Evolutionary conservation across 768 basidiomycete species (phyloP).

Genomic region (Hygrocybe punicea): DNA sequence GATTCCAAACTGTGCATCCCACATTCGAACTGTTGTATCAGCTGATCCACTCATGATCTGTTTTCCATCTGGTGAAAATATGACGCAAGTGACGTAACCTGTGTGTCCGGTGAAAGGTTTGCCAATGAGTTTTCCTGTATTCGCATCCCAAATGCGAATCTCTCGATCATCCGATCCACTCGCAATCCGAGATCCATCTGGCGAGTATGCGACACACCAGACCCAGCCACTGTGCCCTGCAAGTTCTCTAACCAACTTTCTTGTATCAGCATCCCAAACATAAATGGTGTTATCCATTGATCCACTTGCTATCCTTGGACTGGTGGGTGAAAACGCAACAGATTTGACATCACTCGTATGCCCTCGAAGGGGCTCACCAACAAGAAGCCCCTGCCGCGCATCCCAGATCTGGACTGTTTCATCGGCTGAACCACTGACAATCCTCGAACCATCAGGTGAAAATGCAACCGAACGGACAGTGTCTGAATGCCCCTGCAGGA

Average conservation of each 20-base stretch:
- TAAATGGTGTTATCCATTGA: slow-evolving; percentile 5
- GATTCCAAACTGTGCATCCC: neutral
- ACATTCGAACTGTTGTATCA: slow-evolving; percentile 48
- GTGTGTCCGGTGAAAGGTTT: too few species aligned
- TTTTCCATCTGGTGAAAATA: slow-evolving; percentile 50
- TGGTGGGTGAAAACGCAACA: slow-evolving; percentile 4
- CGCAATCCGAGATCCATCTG: too few species aligned
- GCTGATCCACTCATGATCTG: slow-evolving; percentile 48
- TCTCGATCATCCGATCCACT: too few species aligned
- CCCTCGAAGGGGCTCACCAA: neutral
- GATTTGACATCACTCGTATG: neutral
- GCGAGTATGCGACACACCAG: too few species aligned
- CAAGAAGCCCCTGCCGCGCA: too few species aligned
- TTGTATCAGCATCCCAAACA: slow-evolving; percentile 6
- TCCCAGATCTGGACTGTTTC: too few species aligned
- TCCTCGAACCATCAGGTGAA: too few species aligned
- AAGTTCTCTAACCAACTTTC: neutral
- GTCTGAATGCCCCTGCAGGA: neutral
- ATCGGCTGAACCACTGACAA: too few species aligned
- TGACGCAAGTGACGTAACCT: too few species aligned
- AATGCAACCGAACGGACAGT: neutral
- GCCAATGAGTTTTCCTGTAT: too few species aligned
- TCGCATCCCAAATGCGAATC: too few species aligned
- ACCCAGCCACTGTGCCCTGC: slow-evolving; percentile 10
- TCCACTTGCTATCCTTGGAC: neutral